Evolutionary conservation across 2,329 filamentous ascomycete species (phyloP), one percentile per base, ranked within the genome.

Genomic region (Domatiomyces catenatus): DNA sequence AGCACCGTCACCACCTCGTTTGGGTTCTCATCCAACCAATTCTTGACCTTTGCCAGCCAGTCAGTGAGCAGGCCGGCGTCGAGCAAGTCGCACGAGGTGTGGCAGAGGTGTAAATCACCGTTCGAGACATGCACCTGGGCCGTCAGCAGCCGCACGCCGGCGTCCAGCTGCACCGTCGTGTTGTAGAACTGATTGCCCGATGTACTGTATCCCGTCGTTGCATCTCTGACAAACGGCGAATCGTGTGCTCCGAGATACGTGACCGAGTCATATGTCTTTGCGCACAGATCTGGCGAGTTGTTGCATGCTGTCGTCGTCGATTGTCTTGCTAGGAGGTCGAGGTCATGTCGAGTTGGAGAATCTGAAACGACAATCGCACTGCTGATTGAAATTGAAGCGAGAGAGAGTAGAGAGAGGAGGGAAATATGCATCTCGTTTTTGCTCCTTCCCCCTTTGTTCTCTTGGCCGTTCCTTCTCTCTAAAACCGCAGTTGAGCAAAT

Each of bases 181-280:
- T 87, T 84, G 67, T 76, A 80, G 68, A 66, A 69, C 67, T 89
- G 85, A 64, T 87, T 84, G 5, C 82, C 84, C 1, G 80, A 75
- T 2, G 79, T 65, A 22, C 78, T 79, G 64, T 81, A 77, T 53
- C 68, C 70, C 0, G 79, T 83, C 50, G 73, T 74, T 22, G 69
- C 64, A 60, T 86, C 80, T 47, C 83, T 74, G 44, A 88, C 65
- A 63, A 88, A 89, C 8, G 84, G 73, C 54, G 77, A 80, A 67
- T 88, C 76, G 68, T 89, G 85, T 17, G 83, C 83, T 19, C 84
- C 84, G 61, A 90, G 77, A 64, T 89, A 76, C 2, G 85, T 89
- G 59, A 92, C 76, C 58, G 83, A 79, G 68, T 79, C 81, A 70
- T 92, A 92, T 17, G 76, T 69, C 56, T 77, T 78, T 54, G 69